phyloP scores from a whole-genome alignment of 176 grass and related monocot species.

The Themeda triandra region DNA sequence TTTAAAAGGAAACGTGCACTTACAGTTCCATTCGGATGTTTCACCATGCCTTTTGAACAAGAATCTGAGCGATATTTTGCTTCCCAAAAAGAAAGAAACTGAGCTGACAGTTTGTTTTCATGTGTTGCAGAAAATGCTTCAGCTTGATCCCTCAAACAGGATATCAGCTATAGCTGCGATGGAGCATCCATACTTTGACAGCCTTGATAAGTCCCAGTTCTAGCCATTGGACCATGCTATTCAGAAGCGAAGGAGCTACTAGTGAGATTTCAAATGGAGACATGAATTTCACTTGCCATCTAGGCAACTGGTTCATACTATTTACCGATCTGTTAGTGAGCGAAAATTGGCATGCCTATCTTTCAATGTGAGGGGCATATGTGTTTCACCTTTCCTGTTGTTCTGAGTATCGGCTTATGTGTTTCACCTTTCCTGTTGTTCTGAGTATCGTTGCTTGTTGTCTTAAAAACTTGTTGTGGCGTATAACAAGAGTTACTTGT shows the following conservation, averaged over 20 bases:
- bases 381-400: background rate
- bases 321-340: background rate
- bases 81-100: background rate
- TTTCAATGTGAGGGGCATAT: no score
- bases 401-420: background rate
- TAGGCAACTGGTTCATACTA: conserved; percentile 28
- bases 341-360: background rate
- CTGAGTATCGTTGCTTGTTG: background rate
- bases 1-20: background rate
- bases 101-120: background rate
- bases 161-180: conserved; percentile 80
- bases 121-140: conserved; percentile 82
- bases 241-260: background rate
- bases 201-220: conserved; percentile 90
- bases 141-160: conserved; percentile 60
- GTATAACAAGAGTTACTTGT: background rate
- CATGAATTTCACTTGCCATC: conserved; percentile 23
- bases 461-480: background rate
- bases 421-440: background rate
- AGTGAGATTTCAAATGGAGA: background rate
- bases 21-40: background rate
- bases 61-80: background rate
- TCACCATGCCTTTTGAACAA: background rate
- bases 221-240: conserved; percentile 25
- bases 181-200: conserved; percentile 87